Evolutionary conservation across 2,329 filamentous ascomycete species (phyloP).

Genomic region (Neopestalotiopsis rosae): DNA sequence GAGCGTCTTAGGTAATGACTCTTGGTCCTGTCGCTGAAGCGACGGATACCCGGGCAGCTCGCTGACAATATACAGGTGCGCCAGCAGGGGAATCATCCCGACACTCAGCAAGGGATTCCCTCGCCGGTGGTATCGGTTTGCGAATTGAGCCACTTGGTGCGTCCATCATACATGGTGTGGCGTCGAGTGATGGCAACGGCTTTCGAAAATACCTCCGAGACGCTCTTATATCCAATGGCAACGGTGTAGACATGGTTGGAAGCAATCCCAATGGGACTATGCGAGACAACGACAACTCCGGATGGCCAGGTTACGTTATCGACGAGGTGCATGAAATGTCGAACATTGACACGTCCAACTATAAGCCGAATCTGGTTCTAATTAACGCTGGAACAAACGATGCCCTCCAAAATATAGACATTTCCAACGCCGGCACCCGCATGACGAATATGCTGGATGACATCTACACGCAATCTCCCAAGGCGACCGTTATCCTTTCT

Average conservation of each 20-base stretch:
- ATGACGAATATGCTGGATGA: conserved; percentile 35
- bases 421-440: conserved; percentile 34
- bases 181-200: conserved; percentile 40
- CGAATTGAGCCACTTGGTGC: conserved; percentile 45
- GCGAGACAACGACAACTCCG: conserved; percentile 42
- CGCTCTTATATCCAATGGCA: conserved; percentile 35
- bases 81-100: neutral
- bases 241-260: conserved; percentile 44
- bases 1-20: neutral
- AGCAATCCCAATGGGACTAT: conserved; percentile 40
- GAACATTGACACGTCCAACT: conserved; percentile 28
- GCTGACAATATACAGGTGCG: neutral
- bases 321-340: conserved; percentile 40
- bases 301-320: conserved; percentile 41
- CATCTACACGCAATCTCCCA: conserved; percentile 34
- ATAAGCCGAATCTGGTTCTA: conserved; percentile 42
- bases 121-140: conserved; percentile 30
- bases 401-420: conserved; percentile 36
- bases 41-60: neutral
- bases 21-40: neutral
- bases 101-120: neutral
- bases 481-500: conserved; percentile 39
- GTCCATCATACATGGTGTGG: conserved; percentile 42
- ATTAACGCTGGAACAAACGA: conserved; percentile 48
- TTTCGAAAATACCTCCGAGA: conserved; percentile 42